Evolutionary conservation across 768 basidiomycete genomes (phyloP), one percentile per base, ranked within the genome.

Genomic region (Boletus vermiculosoides): DNA sequence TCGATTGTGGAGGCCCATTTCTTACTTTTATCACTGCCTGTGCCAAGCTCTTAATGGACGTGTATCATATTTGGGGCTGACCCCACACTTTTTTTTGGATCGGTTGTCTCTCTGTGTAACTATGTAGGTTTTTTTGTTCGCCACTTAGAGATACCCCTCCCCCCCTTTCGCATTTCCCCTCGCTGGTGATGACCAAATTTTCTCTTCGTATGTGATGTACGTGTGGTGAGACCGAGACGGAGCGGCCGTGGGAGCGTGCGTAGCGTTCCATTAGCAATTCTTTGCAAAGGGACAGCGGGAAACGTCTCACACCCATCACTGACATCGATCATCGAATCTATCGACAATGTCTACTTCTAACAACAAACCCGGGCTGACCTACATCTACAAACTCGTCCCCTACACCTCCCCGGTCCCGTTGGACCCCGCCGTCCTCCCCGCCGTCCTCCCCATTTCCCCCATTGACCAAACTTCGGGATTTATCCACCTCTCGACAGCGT

Each of bases 321-420:
- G 23, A 44, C n/a, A n/a, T 20, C 45, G 12, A 55, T 25, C 23
- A 20, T 41, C n/a, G n/a, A n/a, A n/a, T n/a, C 8, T 47, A 15
- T n/a, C 22, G 31, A 47, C 20, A 37, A 59, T 65, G 61, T 45
- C 55, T 48, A 2, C 45, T 7, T 55, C 30, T 23, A 6, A 30
- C 33, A 45, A 45, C 34, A 39, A 50, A 40, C 85, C 83, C n/a
- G n/a, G n/a, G n/a, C n/a, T n/a, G 5, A 78, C 73, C 3, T 85
- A 84, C 68, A 51, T 87, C 58, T 88, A 87, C 75, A 88, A 87
- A 62, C 78, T 88, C 57, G 68, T 86, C 33, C 73, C 78, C 13
- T 63, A 73, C 39, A 71, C 77, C 10, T 60, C 76, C 10, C 70
- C 79, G 0, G 53, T 67, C n/a, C 75, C 78, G 0, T 61, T 71